phyloP scores from a whole-genome alignment of 768 basidiomycete genomes.

The Daedaleopsis sinensis region DNA sequence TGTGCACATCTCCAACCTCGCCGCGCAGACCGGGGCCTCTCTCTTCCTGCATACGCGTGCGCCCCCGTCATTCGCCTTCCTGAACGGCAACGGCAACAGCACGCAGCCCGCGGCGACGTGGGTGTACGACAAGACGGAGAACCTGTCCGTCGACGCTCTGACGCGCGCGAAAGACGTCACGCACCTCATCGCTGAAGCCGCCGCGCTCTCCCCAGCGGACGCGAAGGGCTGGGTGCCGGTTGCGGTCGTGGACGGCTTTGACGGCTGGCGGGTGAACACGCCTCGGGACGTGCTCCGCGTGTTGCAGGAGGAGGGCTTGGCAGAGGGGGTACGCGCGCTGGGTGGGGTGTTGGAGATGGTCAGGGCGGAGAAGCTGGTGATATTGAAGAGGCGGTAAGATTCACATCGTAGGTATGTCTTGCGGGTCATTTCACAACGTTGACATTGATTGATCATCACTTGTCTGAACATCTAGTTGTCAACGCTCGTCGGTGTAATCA shows the following conservation, averaged over 20 bases:
- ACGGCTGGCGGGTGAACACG: slow-evolving; percentile 37
- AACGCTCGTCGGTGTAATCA: no score
- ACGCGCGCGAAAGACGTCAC: slow-evolving; percentile 49
- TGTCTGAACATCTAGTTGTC: no score
- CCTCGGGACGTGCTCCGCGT: slow-evolving; percentile 1
- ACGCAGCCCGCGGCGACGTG: slow-evolving; percentile 40
- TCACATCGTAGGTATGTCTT: no score
- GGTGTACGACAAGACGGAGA: slow-evolving; percentile 86
- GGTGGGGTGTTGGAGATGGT: slow-evolving; percentile 21
- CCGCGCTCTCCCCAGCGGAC: slow-evolving; percentile 10
- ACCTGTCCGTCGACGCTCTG: slow-evolving; percentile 46
- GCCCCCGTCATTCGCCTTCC: slow-evolving; percentile 47
- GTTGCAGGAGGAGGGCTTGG: slow-evolving; percentile 6
- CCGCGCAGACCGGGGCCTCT: slow-evolving; percentile 88
- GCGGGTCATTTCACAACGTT: no score
- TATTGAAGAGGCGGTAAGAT: slow-evolving; percentile 11
- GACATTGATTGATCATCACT: no score
- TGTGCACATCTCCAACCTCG: slow-evolving; percentile 83
- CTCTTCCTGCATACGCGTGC: slow-evolving; percentile 79
- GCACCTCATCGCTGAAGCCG: slow-evolving; percentile 62
- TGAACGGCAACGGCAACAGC: slow-evolving; percentile 13
- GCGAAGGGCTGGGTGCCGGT: slow-evolving; percentile 44
- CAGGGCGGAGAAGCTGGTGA: slow-evolving; percentile 26
- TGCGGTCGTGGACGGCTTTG: slow-evolving; percentile 49
- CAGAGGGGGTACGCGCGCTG: slow-evolving; percentile 11